Evolutionary conservation across 2,329 filamentous ascomycete species (phyloP), one percentile per base, ranked within the genome.

Genomic region (Trichophyton benhamiae): DNA sequence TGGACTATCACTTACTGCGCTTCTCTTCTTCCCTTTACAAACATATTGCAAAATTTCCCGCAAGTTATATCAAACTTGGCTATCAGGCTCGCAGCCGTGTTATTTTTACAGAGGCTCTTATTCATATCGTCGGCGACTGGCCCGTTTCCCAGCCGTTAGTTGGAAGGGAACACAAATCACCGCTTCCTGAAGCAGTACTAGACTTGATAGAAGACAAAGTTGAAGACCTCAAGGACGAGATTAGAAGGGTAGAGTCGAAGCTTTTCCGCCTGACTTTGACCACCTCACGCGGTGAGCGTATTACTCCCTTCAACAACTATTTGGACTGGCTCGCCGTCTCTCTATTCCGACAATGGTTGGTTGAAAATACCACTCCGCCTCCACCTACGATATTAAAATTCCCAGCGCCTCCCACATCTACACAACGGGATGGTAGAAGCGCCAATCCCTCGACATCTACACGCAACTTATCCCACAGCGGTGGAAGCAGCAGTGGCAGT

Each of bases 41-140:
- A 74, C 92, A 96, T 74, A 95, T 96, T 65, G 91, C 91, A 59
- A 96, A 96, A 75, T 96, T 96, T 71, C 91, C 92, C 11, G 89
- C 94, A 57, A 91, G 86, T 63, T 97, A 96, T 71, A 82, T 96
- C 57, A 91, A 91, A 62, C 82, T 97, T 1, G 91, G 91, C 42
- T 96, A 91, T 69, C 81, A 96, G 48, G 87, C 91, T 7, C 85
- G 89, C 52, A 91, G 87, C 68, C 87, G 88, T 66, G 86, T 91
- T 66, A 91, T 91, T 59, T 91, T 91, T 69, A 84, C 88, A 66
- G 88, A 97, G 76, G 90, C 91, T 0, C 80, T 97, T 57, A 89
- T 96, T 59, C 92, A 97, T 69, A 90, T 96, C 0, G 91, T 96
- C 0, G 92, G 92, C 2, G 89, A 95, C 72, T 97, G 92, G 92